Evolutionary conservation across 1,284 basidiomycete genomes (phyloP).

Genomic region (Austroboletus olivaceoglutinosus): DNA sequence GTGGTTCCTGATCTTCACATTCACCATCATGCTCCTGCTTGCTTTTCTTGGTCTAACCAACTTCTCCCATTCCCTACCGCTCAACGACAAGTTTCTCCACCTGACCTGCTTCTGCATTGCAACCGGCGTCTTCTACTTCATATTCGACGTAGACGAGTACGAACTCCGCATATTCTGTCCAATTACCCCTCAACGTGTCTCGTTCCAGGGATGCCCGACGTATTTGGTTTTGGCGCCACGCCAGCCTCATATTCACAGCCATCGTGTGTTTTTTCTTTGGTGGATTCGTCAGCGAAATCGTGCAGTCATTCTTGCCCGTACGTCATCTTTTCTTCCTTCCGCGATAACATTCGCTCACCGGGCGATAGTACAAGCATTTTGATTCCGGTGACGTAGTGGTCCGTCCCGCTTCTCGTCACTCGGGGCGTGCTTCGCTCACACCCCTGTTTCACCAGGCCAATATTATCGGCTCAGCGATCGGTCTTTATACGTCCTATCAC

Average conservation of each 20-base stretch:
- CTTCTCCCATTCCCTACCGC: constrained; percentile 58
- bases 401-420: constrained; percentile 28
- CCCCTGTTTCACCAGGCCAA: constrained; percentile 60
- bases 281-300: constrained; percentile 81
- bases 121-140: constrained; percentile 82
- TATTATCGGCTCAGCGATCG: constrained; percentile 72
- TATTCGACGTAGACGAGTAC: constrained; percentile 84
- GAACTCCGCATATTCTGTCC: constrained; percentile 24
- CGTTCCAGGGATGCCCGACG: constrained; percentile 60
- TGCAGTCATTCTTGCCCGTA: constrained; percentile 81
- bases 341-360: not conserved
- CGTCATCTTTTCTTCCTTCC: constrained; percentile 1
- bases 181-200: not conserved
- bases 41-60: constrained; percentile 76
- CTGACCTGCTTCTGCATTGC: constrained; percentile 79
- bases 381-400: constrained; percentile 76
- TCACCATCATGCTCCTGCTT: constrained; percentile 60
- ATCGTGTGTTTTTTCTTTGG: constrained; percentile 77
- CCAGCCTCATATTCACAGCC: constrained; percentile 64
- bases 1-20: constrained; percentile 75
- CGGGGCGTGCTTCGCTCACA: constrained; percentile 7
- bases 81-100: constrained; percentile 84
- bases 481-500: constrained; percentile 65
- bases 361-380: constrained; percentile 69
- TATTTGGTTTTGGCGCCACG: constrained; percentile 84